Base-by-base conservation (phyloP, 495 filamentous ascomycete genomes). In the Cenococcum geophilum region DNA sequence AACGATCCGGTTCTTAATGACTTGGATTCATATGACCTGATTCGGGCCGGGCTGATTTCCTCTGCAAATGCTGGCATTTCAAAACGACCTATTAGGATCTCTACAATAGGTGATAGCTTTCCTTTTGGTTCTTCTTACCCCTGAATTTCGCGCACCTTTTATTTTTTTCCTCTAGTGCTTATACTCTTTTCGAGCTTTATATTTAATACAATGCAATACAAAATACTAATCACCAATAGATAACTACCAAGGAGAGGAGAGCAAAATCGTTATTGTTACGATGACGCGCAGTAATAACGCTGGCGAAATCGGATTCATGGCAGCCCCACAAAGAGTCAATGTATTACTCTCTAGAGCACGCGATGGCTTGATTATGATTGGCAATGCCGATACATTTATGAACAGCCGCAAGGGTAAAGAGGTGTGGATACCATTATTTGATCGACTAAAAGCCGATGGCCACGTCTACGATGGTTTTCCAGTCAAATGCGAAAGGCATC, bases 171-270 rank as follows among this genome's bases (percentile, higher is more conserved):
- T n/a, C n/a, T n/a, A n/a, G n/a, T n/a, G n/a, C n/a, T n/a, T n/a
- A n/a, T n/a, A n/a, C n/a, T n/a, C n/a, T n/a, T n/a, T n/a, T n/a
- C n/a, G n/a, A n/a, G n/a, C n/a, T n/a, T n/a, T n/a, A n/a, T n/a
- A n/a, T n/a, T n/a, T n/a, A n/a, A n/a, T n/a, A n/a, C n/a, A n/a
- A n/a, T n/a, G n/a, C n/a, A n/a, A n/a, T n/a, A n/a, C n/a, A n/a
- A n/a, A n/a, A n/a, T 22, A 54, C 67, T 61, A 25, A 60, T 42
- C 23, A 3, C 34, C 14, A 47, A 5, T 54, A 86, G 87, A 91
- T 66, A 91, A 91, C 58, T 92, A 86, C 60, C 89, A 91, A 70
- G 89, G 89, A 2, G 88, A 92, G 63, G 88, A 92, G 60, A 86
- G 82, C 52, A 82, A 91, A 5, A 87, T 91, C 25, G 86, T 91